phyloP scores from a whole-genome alignment of 2,329 filamentous ascomycete species.

The Aspergillus piperis region DNA sequence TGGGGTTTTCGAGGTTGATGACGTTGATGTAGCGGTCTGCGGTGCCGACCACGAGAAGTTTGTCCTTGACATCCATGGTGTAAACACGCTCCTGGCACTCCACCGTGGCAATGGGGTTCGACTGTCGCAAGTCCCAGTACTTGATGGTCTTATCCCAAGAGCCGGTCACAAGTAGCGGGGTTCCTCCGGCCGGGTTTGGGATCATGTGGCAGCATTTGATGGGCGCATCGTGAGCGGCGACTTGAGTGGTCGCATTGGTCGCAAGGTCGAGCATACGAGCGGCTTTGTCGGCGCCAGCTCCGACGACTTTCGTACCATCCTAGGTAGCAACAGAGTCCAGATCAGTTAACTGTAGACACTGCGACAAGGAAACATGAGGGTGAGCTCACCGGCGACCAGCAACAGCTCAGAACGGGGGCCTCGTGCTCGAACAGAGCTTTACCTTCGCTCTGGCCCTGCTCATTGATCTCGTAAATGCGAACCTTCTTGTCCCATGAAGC shows the following conservation, averaged over 20 bases:
- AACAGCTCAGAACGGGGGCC: constrained; percentile 77
- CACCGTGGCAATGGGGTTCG: constrained; percentile 48
- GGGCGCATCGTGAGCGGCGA: constrained; percentile 82
- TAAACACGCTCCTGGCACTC: constrained; percentile 64
- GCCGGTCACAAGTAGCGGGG: constrained; percentile 85
- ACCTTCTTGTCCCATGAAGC: constrained; percentile 98
- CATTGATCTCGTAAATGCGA: constrained; percentile 88
- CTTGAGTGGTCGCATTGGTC: constrained; percentile 60
- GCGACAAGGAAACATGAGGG: constrained; percentile 5
- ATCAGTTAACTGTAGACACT: neutral
- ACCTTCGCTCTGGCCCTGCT: constrained; percentile 75
- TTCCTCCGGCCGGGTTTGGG: constrained; percentile 56
- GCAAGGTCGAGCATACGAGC: constrained; percentile 84
- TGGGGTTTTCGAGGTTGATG: constrained; percentile 83
- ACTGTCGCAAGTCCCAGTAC: constrained; percentile 59
- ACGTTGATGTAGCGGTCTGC: constrained; percentile 97
- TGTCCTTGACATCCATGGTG: constrained; percentile 85
- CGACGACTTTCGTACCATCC: constrained; percentile 89
- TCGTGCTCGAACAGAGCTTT: constrained; percentile 86
- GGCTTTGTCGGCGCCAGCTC: constrained; percentile 86
- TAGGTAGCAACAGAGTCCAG: constrained; percentile 41
- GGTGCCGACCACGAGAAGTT: constrained; percentile 86
- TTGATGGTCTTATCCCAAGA: constrained; percentile 62
- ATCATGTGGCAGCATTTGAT: constrained; percentile 79
- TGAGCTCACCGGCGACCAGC: constrained; percentile 78